These are phyloP conservation scores for Pseudoneurospora amorphoporcata DNA, from an alignment of 495 filamentous ascomycete species.

Conservation along the genomic window DNA sequence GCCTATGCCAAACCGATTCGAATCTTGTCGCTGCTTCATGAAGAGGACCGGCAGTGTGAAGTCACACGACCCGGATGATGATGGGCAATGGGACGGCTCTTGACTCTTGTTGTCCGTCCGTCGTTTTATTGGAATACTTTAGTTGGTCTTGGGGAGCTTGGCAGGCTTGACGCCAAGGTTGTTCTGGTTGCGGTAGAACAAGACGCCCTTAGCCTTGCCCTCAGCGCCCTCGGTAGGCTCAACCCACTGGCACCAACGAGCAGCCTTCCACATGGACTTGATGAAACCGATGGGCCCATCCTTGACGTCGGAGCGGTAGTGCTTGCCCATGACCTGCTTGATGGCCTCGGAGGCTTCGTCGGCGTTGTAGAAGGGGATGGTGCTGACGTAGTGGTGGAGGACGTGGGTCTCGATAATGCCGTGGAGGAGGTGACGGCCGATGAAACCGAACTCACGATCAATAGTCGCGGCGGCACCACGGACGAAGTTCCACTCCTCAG, in stretches of 20 bases:
- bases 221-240: constrained; percentile 55
- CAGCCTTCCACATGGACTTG: constrained; percentile 51
- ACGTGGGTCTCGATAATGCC: constrained; percentile 91
- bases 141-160: constrained; percentile 10
- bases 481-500: constrained; percentile 70
- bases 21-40: not conserved
- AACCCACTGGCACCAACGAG: constrained; percentile 69
- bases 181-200: constrained; percentile 72
- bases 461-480: constrained; percentile 81
- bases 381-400: constrained; percentile 75
- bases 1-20: not conserved
- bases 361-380: constrained; percentile 85
- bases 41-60: not conserved
- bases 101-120: not conserved
- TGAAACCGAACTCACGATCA: constrained; percentile 82
- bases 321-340: constrained; percentile 68
- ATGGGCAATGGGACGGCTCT: not conserved
- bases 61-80: not conserved
- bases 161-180: constrained; percentile 54
- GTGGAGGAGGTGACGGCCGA: constrained; percentile 77
- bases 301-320: constrained; percentile 61
- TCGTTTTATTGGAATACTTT: not conserved
- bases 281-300: constrained; percentile 56
- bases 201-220: constrained; percentile 52
- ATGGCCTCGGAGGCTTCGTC: constrained; percentile 82